Base-by-base conservation (phyloP, 2,329 filamentous ascomycete genomes). In the Graphium sp. region DNA sequence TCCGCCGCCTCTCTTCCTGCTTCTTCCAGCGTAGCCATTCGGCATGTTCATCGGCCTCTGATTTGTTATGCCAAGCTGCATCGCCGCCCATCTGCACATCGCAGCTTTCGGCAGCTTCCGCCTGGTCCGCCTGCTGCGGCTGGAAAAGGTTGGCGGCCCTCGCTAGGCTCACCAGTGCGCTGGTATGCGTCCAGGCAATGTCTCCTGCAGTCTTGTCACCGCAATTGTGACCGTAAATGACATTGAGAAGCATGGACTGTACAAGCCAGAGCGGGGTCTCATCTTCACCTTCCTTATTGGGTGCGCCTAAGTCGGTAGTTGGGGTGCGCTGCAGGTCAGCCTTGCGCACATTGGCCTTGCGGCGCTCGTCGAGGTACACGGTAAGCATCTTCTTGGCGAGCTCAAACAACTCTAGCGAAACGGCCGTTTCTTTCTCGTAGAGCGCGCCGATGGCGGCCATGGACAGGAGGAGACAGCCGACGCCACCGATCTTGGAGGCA, bases 321-420 rank as follows among this genome's bases (percentile, higher is more conserved):
- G 30, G 30, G 18, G 61, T 61, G 34, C 66, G 60, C 29, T 66
- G 60, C 37, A 66, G 60, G 41, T 71, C 66, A 26, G 64, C 65
- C 45, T 68, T 70, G 40, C 68, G 62, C 37, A 91, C 75, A 45
- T 91, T 84, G 30, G 79, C 78, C 48, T 85, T 87, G 38, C 84
- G 74, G 33, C 84, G 70, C 49, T 93, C 84, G 48, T 95, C 87
- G 19, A 98, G 67, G 46, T 93, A 93, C 35, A 85, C 62, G 37
- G 87, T 76, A 33, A 95, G 91, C 76, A 93, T 83, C 54, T 84
- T 91, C 59, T 94, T 94, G 27, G 85, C 81, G 46, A 84, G 77
- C 40, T 92, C 82, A 43, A 94, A 94, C 6, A 98, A 55, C 26
- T 91, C 79, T 47, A 77, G 79, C 15, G 85, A 91, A 31, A 77